Evolutionary conservation across 2,329 filamentous ascomycete species (phyloP), one percentile per base, ranked within the genome.

Genomic region (Apiospora sp.): DNA sequence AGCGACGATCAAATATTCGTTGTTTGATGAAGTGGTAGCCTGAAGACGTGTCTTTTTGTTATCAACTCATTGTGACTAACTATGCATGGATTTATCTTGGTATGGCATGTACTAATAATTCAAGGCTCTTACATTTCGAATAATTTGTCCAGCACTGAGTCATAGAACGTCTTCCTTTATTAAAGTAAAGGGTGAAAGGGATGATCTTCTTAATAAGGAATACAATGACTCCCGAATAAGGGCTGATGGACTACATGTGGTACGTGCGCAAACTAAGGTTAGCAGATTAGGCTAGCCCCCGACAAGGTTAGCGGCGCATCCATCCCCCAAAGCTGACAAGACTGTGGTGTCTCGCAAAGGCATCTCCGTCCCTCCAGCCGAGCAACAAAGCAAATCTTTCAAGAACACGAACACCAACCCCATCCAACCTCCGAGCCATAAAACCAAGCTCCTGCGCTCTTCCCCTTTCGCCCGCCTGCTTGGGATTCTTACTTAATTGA

Each of bases 291-390:
- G 58, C 58, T 64, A 41, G 19, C 4, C 41, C 58, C 34, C 19
- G 19, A 30, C 30, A n/a, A 13, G 58, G 58, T 64, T 64, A 64
- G 58, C 58, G n/a, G 58, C 30, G 27, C 34, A 41, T 64, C 34
- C 58, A 41, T 41, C 58, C 58, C 30, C 54, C 54, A 41, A 64
- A 64, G 58, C 58, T 64, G 58, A 64, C 58, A 64, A n/a, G 58
- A 64, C 22, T 41, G 30, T 64, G 30, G 30, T 64, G 30, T 64
- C 58, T n/a, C 22, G 58, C 58, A 64, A 64, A 64, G 58, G 22
- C 58, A 64, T 41, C 58, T 64, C 19, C 58, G 58, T 64, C 34
- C 58, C 41, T 24, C 58, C 58, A 64, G 58, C 54, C 30, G 54
- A 34, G 58, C 58, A 64, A 41, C 58, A 64, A 64, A 64, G 58